A percentile compares a stretch with the other conserved stretches of the same genome.
Evolutionary conservation across 345 rosid genomes (phyloP).

Genomic region (Corchorus capsularis): DNA sequence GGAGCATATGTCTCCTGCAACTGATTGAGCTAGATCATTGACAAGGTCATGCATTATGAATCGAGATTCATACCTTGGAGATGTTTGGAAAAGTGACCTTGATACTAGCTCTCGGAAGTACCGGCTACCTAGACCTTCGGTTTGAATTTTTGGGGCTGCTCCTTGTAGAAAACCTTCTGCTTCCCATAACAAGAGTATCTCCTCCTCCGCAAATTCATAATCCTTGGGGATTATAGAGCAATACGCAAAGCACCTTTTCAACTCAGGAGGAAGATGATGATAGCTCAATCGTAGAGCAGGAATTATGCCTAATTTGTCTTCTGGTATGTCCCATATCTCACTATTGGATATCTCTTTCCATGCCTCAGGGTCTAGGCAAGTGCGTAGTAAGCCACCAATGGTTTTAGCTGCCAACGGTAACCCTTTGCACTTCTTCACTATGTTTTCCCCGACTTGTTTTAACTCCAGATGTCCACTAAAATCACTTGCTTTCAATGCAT

Average conservation of each 20-base stretch:
- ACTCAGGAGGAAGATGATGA: constrained; percentile 29
- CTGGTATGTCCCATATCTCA: no score
- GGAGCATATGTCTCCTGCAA: constrained; percentile 18
- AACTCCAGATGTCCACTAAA: no score
- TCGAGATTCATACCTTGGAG: background rate
- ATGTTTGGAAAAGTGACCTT: background rate
- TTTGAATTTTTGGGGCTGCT: background rate
- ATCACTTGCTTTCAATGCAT: no score
- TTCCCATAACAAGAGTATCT: background rate
- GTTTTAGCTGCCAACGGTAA: background rate
- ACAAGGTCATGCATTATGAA: no score
- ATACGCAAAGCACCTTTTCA: constrained; percentile 39
- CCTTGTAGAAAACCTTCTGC: background rate
- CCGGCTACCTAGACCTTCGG: background rate
- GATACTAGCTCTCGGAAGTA: background rate
- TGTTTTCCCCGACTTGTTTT: no score
- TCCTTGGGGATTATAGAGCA: constrained; percentile 33
- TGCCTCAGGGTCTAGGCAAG: no score
- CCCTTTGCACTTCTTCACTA: no score
- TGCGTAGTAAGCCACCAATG: no score
- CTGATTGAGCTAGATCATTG: no score
- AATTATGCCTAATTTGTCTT: no score
- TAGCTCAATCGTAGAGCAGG: background rate
- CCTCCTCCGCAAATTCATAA: constrained; percentile 3
- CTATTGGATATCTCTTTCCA: no score